Percentiles rank a stretch among this genome's conserved stretches.
phyloP scores from a whole-genome alignment of 1,284 basidiomycete genomes.

The Wallemia ichthyophaga region DNA sequence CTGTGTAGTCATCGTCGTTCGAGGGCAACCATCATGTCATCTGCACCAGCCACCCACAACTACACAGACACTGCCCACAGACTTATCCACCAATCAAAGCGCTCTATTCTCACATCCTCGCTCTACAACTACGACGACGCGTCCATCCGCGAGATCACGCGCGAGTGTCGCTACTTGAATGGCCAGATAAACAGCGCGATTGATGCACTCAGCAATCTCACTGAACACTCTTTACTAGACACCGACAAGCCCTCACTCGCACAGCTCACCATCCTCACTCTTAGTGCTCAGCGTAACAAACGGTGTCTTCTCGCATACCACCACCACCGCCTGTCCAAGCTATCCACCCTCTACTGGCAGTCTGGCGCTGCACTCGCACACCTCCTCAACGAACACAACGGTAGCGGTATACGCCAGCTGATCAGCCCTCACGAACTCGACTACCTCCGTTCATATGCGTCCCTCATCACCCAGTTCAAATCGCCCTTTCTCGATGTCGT shows the following conservation, averaged over 20 bases:
- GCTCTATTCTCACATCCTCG: constrained; percentile 25
- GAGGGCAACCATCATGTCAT: too few species aligned
- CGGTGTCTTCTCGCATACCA: constrained; percentile 81
- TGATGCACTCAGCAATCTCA: constrained; percentile 24
- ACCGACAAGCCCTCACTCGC: constrained; percentile 24
- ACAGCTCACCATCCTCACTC: constrained; percentile 53
- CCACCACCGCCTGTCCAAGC: constrained; percentile 42
- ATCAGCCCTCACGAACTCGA: constrained; percentile 72
- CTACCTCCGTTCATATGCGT: constrained; percentile 54
- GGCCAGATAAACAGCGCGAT: constrained; percentile 16
- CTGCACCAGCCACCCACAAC: not conserved
- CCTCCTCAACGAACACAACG: constrained; percentile 27
- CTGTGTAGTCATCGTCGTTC: not conserved
- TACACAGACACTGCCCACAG: not conserved
- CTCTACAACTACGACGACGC: constrained; percentile 76
- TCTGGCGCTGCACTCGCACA: constrained; percentile 67
- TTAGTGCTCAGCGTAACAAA: constrained; percentile 65
- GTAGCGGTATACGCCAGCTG: constrained; percentile 36
- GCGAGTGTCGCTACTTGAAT: constrained; percentile 67
- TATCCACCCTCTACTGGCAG: constrained; percentile 68
- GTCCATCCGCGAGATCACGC: constrained; percentile 51
- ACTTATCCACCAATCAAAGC: not conserved
- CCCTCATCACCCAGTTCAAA: constrained; percentile 51
- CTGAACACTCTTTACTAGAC: constrained; percentile 18
- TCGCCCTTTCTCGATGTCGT: constrained; percentile 56